Evolutionary conservation across 345 rosid species (phyloP), one percentile per base, ranked within the genome.

Genomic region (Gossypium australe): DNA sequence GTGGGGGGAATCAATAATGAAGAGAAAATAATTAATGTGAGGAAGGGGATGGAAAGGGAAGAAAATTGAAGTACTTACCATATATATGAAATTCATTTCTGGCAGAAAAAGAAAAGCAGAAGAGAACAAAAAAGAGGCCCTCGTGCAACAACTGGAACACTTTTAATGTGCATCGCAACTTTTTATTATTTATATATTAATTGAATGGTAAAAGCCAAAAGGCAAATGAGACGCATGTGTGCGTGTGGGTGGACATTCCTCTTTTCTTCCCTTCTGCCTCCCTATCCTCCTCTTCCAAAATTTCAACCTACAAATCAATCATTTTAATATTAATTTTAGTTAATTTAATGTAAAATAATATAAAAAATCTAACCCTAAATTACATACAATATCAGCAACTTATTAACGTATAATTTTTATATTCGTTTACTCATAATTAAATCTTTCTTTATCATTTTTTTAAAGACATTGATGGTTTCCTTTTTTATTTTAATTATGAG

Each of bases 111-210:
- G 48, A 60, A 70, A 80, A 80, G 84, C 82, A 82, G 72, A 83
- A 88, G 38, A 76, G 16, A 73, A 82, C 91, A 88, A 88, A 80
- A 86, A 81, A 79, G 85, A 89, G 90, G 86, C 89, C 92, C 92
- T 86, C 90, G 92, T 91, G 97, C 94, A 87, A 84, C 89, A 80
- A 63, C 81, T 78, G 73, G 60, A 74, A 4, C 38, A 29, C 62
- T 83, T 87, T 79, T 68, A 73, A 76, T 75, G 81, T 75, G 59
- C 81, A 78, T 78, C 80, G 69, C 85, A 73, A 72, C 80, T 84
- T 87, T 77, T 69, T 65, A 41, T n/a, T 61, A 3, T 52, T 52
- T 56, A 17, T n/a, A 34, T 29, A 65, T 70, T 44, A 59, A 14
- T 17, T 44, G 43, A 45, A 75, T 38, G 60, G 55, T 45, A 75